A percentile compares a stretch with the other conserved stretches of the same genome.
phyloP scores from a whole-genome alignment of 1,139 yeast species.

The Candida sp. region DNA sequence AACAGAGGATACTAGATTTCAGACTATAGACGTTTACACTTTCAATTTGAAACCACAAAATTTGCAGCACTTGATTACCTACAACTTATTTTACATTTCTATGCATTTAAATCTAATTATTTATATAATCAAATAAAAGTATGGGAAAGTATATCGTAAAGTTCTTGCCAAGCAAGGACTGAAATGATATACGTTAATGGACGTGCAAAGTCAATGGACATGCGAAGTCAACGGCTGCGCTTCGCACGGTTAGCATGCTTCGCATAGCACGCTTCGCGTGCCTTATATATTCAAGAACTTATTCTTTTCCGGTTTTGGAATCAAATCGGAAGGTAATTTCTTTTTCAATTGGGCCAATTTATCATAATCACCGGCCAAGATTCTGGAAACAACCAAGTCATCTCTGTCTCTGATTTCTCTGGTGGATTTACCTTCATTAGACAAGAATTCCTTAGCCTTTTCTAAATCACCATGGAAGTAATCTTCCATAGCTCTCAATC shows the following conservation, averaged over 20 bases:
- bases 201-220: too few relatives aligned
- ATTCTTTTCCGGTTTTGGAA: slow-evolving; percentile 34
- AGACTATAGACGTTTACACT: too few relatives aligned
- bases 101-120: too few relatives aligned
- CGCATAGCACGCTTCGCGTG: neutral
- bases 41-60: too few relatives aligned
- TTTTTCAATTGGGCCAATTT: slow-evolving; percentile 69
- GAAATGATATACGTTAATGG: too few relatives aligned
- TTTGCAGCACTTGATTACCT: too few relatives aligned
- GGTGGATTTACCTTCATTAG: slow-evolving; percentile 53
- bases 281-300: slow-evolving; percentile 30
- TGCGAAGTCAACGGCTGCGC: too few relatives aligned
- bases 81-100: too few relatives aligned
- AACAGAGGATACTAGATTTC: too few relatives aligned
- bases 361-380: slow-evolving; percentile 83
- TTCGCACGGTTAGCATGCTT: neutral
- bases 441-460: slow-evolving; percentile 53
- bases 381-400: slow-evolving; percentile 77
- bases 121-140: too few relatives aligned
- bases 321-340: slow-evolving; percentile 40
- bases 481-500: slow-evolving; percentile 73
- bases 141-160: too few relatives aligned
- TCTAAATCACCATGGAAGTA: slow-evolving; percentile 60
- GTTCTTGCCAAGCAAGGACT: too few relatives aligned
- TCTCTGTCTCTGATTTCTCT: slow-evolving; percentile 69